Evolutionary conservation across 306 rosid genomes (phyloP).

Genomic region (Corylus heterophylla): DNA sequence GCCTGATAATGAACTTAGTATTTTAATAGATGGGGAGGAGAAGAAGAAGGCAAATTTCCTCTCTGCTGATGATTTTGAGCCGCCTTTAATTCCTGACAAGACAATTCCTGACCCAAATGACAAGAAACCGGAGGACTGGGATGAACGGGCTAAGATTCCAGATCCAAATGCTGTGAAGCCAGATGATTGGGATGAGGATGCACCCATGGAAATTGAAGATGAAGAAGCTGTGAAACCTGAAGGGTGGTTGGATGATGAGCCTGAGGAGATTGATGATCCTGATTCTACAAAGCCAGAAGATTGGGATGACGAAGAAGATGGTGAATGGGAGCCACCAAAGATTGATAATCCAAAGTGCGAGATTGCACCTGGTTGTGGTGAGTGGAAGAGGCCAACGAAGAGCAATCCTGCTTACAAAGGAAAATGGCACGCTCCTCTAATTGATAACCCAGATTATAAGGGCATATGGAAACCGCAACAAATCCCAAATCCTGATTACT

Average conservation of each 20-base stretch:
- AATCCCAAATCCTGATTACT: conserved; percentile 84
- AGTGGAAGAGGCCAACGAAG: conserved; percentile 94
- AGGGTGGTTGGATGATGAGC: conserved; percentile 97
- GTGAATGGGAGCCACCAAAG: conserved; percentile 94
- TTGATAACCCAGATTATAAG: conserved; percentile 85
- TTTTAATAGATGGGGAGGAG: conserved; percentile 59
- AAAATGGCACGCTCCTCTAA: conserved; percentile 91
- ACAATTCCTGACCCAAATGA: conserved; percentile 96
- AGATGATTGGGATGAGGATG: conserved; percentile 99
- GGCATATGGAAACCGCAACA: conserved; percentile 90
- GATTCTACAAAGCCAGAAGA: conserved; percentile 94
- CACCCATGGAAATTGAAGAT: conserved; percentile 85
- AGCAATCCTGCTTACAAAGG: conserved; percentile 91
- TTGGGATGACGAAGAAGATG: conserved; percentile 99
- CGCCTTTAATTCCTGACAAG: conserved; percentile 78
- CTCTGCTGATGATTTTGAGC: conserved; percentile 88
- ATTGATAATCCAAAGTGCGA: conserved; percentile 81
- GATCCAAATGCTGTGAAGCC: conserved; percentile 90
- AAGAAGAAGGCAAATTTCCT: conserved; percentile 56
- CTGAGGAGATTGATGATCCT: conserved; percentile 91
- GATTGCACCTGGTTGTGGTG: conserved; percentile 92
- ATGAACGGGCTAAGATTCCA: conserved; percentile 83
- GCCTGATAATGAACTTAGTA: conserved; percentile 45
- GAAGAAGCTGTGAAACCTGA: conserved; percentile 95
- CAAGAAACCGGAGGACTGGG: conserved; percentile 98